A percentile compares a stretch with the other conserved stretches of the same genome.
Evolutionary conservation across 306 rosid species (phyloP).

Genomic region (Prunus mume): DNA sequence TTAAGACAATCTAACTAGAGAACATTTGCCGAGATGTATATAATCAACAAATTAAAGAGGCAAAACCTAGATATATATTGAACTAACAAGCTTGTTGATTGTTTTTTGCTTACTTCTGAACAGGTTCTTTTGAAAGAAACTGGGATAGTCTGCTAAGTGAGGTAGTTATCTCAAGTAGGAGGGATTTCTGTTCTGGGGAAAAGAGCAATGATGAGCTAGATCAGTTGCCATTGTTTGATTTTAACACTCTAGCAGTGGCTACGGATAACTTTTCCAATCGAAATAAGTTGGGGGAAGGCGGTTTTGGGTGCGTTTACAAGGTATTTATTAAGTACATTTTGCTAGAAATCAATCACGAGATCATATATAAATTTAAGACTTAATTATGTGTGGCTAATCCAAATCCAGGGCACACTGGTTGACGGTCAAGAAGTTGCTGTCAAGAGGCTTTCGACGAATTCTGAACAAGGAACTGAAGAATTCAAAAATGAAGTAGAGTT

Average conservation of each 20-base stretch:
- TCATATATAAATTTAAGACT: neutral
- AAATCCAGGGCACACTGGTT: neutral
- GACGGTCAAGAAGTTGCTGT: conserved; percentile 6
- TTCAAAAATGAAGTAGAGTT: conserved; percentile 53
- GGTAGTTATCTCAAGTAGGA: neutral
- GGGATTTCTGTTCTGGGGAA: conserved; percentile 28
- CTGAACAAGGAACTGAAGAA: conserved; percentile 29
- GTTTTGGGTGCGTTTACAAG: conserved; percentile 64
- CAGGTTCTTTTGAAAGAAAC: conserved; percentile 46
- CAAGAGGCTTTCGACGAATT: conserved; percentile 6
- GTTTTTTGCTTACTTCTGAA: conserved; percentile 14
- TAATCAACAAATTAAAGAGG: neutral
- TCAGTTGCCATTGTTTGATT: conserved; percentile 51
- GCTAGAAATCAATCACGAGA: neutral
- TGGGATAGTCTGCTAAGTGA: conserved; percentile 28
- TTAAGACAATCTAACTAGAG: too few species aligned
- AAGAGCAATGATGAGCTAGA: conserved; percentile 40
- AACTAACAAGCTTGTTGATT: neutral
- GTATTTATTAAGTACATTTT: neutral
- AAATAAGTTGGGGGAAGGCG: conserved; percentile 72
- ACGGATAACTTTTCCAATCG: conserved; percentile 24
- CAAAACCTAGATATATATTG: neutral
- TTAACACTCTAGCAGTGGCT: conserved; percentile 41
- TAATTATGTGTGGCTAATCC: neutral
- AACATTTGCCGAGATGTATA: too few species aligned